These are phyloP conservation scores for Prinsepia uniflora DNA, from an alignment of 306 rosid genomes.

Conservation along the genomic window DNA sequence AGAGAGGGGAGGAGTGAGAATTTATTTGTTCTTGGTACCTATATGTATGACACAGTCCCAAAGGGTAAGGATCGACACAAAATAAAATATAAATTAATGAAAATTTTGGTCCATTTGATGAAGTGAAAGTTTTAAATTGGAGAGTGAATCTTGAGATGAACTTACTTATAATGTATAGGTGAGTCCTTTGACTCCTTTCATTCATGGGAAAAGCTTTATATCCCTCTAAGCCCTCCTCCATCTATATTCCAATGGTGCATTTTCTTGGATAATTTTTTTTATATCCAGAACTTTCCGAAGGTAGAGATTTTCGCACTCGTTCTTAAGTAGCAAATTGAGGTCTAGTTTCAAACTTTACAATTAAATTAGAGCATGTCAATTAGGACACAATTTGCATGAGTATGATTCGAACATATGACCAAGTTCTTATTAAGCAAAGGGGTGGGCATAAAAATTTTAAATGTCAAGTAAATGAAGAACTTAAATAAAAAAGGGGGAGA, in stretches of 20 bases:
- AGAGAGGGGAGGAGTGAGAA: neutral
- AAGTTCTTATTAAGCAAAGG: neutral
- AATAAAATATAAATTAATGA: too few relatives aligned
- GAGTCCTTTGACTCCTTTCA: neutral
- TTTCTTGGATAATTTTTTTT: conserved; percentile 3
- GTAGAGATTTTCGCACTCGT: too few relatives aligned
- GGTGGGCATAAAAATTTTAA: conserved; percentile 3
- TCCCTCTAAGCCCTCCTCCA: neutral
- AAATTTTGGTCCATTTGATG: too few relatives aligned
- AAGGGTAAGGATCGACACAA: neutral
- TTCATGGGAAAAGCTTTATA: neutral
- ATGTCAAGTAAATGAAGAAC: neutral
- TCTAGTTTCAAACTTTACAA: too few relatives aligned
- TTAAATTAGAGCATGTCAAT: too few relatives aligned
- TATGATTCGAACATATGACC: too few relatives aligned
- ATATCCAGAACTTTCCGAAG: too few relatives aligned
- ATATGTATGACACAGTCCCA: neutral
- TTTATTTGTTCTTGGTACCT: neutral
- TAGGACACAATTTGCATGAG: too few relatives aligned
- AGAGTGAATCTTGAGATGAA: neutral
- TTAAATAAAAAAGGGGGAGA: neutral
- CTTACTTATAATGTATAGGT: too few relatives aligned
- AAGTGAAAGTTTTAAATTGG: neutral
- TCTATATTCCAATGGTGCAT: neutral
- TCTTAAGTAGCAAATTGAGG: too few relatives aligned